phyloP scores from a whole-genome alignment of 805 yeast species.

The Diddensiella caesifluorescens region DNA sequence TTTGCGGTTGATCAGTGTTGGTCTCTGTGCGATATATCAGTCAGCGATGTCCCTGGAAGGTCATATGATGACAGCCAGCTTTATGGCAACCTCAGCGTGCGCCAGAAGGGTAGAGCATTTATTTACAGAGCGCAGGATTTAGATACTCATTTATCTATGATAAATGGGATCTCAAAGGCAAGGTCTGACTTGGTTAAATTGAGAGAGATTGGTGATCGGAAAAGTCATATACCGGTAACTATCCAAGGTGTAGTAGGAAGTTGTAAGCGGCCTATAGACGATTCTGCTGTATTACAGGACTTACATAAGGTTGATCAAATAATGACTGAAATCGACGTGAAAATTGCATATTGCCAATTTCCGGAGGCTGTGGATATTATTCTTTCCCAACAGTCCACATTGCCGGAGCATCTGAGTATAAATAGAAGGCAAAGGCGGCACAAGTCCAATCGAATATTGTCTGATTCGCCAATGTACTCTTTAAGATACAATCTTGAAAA shows the following conservation, averaged over 20 bases:
- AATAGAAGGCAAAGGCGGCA: background rate
- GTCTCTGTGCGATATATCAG: no score
- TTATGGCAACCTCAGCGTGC: no score
- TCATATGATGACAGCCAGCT: no score
- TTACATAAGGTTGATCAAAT: constrained; percentile 53
- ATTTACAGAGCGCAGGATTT: no score
- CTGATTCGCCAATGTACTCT: background rate
- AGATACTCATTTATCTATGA: no score
- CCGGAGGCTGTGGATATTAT: constrained; percentile 38
- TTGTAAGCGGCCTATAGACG: no score
- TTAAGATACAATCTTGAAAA: no score
- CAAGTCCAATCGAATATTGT: background rate
- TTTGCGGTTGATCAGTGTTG: no score
- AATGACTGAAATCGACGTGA: constrained; percentile 65
- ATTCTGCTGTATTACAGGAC: constrained; percentile 26
- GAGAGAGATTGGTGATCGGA: constrained; percentile 29
- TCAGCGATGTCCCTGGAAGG: no score
- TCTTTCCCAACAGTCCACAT: background rate
- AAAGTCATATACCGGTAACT: constrained; percentile 14
- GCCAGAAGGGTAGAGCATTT: no score
- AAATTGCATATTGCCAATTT: constrained; percentile 56
- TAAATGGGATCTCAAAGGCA: no score
- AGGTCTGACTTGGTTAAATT: background rate
- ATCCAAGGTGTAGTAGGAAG: constrained; percentile 30
- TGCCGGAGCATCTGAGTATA: background rate